Conservation (phyloP, 371 early-diverging fungal genomes). For the Actinomucor elegans region DNA sequence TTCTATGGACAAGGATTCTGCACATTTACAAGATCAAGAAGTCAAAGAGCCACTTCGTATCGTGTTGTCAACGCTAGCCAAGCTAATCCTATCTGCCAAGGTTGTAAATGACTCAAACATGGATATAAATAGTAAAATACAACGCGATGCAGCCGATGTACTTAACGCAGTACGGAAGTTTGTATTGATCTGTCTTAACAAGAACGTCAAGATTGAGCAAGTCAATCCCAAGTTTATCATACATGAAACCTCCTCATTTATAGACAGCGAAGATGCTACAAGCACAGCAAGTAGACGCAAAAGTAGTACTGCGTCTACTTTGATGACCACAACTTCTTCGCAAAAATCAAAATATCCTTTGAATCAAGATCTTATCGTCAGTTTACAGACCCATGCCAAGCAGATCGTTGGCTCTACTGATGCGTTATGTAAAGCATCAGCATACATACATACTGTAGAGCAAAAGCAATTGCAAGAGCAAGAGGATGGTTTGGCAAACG, state of each 20-base stretch:
- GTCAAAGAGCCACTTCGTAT: conserved; percentile 68
- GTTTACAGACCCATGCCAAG: conserved; percentile 46
- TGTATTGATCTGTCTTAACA: conserved; percentile 40
- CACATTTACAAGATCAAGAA: conserved; percentile 63
- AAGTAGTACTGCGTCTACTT: conserved; percentile 2
- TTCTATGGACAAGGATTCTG: conserved; percentile 66
- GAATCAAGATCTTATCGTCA: conserved; percentile 49
- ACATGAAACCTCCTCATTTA: background rate
- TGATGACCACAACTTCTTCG: background rate
- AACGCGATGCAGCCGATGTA: conserved; percentile 60
- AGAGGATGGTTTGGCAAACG: background rate
- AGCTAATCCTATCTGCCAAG: conserved; percentile 72
- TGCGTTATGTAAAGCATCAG: conserved; percentile 35
- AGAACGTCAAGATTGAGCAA: conserved; percentile 30
- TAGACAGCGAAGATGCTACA: background rate
- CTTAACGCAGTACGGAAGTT: conserved; percentile 78
- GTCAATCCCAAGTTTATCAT: conserved; percentile 28
- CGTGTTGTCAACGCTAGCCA: conserved; percentile 77
- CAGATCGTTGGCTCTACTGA: conserved; percentile 47
- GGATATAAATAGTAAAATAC: conserved; percentile 26
- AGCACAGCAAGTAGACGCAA: background rate
- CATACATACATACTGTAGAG: conserved; percentile 37
- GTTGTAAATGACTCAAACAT: conserved; percentile 10
- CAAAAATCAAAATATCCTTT: conserved; percentile 43
- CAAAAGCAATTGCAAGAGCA: conserved; percentile 12